Percentiles rank a stretch among this genome's conserved stretches.
Evolutionary conservation across 257 asterid genomes (phyloP).

Genomic region (Scutellaria barbata): DNA sequence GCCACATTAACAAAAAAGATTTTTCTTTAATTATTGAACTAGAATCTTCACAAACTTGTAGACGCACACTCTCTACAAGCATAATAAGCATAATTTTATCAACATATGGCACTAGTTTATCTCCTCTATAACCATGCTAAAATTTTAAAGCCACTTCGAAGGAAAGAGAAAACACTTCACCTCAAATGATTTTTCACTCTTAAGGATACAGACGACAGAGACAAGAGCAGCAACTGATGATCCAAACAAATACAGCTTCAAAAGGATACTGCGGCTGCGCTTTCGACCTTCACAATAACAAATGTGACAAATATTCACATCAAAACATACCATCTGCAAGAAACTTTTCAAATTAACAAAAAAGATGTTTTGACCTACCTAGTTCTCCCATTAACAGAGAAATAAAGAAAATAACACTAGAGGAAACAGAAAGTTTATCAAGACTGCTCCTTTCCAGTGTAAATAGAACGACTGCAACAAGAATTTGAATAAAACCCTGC

Average conservation of each 20-base stretch:
- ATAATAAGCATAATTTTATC: slow-evolving; percentile 11
- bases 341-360: neutral
- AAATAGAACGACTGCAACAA: slow-evolving; percentile 42
- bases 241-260: slow-evolving; percentile 70
- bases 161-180: slow-evolving; percentile 38
- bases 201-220: slow-evolving; percentile 50
- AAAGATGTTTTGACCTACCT: slow-evolving; percentile 46
- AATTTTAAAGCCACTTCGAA: neutral
- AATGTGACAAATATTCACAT: neutral
- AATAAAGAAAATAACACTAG: slow-evolving; percentile 49
- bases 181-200: slow-evolving; percentile 47
- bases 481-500: slow-evolving; percentile 68
- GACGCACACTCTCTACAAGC: neutral
- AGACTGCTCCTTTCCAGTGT: slow-evolving; percentile 47
- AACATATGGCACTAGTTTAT: slow-evolving; percentile 13
- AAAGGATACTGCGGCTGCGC: slow-evolving; percentile 59
- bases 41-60: slow-evolving; percentile 13
- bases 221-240: slow-evolving; percentile 59
- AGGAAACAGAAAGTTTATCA: slow-evolving; percentile 48
- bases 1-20: neutral
- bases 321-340: neutral
- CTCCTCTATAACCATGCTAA: slow-evolving; percentile 6
- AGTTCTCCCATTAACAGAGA: slow-evolving; percentile 76
- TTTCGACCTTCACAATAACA: slow-evolving; percentile 64
- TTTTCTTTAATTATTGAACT: neutral